A percentile compares a stretch with the other conserved stretches of the same genome.
phyloP scores from a whole-genome alignment of 2,329 filamentous ascomycete genomes.

The Colletotrichum viniferum region DNA sequence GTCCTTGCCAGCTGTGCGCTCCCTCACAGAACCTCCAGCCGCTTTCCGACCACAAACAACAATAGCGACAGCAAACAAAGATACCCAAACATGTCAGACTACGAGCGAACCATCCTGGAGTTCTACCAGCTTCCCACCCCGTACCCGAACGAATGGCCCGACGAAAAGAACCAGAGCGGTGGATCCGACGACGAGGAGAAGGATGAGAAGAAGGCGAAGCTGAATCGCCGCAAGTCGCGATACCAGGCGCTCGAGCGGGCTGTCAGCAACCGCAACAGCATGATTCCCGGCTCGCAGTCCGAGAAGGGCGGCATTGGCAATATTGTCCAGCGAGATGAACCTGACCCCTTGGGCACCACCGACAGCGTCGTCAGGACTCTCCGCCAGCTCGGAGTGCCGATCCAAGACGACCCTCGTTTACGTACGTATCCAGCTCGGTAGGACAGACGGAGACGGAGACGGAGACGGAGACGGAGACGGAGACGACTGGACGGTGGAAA shows the following conservation, averaged over 20 bases:
- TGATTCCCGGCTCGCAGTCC: slow-evolving; percentile 70
- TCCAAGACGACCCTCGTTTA: slow-evolving; percentile 83
- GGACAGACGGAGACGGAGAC: not conserved
- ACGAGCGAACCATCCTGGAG: slow-evolving; percentile 78
- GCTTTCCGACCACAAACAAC: not conserved
- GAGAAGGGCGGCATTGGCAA: slow-evolving; percentile 72
- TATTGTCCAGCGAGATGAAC: slow-evolving; percentile 87
- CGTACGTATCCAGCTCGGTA: slow-evolving; percentile 57
- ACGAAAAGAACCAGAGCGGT: slow-evolving; percentile 77
- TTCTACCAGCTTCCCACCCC: slow-evolving; percentile 86
- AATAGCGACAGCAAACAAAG: not conserved
- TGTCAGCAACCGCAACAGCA: slow-evolving; percentile 70
- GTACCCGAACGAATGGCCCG: slow-evolving; percentile 85
- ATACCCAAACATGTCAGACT: slow-evolving; percentile 52
- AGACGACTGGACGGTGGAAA: not conserved
- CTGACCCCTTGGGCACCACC: slow-evolving; percentile 86
- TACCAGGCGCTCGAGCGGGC: slow-evolving; percentile 85
- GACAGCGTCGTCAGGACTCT: slow-evolving; percentile 86
- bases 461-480: no score
- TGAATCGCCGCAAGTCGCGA: slow-evolving; percentile 71
- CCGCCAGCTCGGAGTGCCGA: slow-evolving; percentile 74
- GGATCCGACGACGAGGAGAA: slow-evolving; percentile 65
- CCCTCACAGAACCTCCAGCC: not conserved
- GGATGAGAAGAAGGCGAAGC: slow-evolving; percentile 47
- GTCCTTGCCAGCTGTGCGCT: not conserved